Conservation (phyloP, 345 rosid genomes). For the Brassica cretica region DNA sequence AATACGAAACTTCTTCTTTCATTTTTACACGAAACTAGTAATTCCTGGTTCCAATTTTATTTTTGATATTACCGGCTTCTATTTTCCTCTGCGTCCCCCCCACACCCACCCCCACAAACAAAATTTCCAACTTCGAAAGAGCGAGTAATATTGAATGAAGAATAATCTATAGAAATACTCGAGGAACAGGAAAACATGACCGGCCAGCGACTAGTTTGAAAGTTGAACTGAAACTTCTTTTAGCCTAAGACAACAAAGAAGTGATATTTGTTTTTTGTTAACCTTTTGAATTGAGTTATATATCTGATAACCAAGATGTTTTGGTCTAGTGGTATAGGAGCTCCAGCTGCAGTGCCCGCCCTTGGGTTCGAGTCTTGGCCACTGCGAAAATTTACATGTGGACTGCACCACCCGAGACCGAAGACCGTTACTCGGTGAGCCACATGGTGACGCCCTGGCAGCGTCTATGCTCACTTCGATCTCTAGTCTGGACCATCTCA, state of each 20-base stretch:
- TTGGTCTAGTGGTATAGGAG: too few relatives aligned
- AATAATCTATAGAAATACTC: not conserved
- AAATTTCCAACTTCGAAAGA: not conserved
- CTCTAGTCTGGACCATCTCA: too few relatives aligned
- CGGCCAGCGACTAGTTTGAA: not conserved
- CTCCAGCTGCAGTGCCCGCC: too few relatives aligned
- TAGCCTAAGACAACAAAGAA: not conserved
- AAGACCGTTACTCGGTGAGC: too few relatives aligned
- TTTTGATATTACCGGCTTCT: not conserved
- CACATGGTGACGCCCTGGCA: too few relatives aligned
- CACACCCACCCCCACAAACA: not conserved
- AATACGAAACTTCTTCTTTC: not conserved
- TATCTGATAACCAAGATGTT: too few relatives aligned
- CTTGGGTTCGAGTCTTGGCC: too few relatives aligned
- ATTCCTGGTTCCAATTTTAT: not conserved
- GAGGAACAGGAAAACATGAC: slow-evolving; percentile 13
- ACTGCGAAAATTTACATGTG: too few relatives aligned
- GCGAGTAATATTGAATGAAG: not conserved
- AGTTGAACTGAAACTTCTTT: not conserved
- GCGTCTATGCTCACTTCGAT: too few relatives aligned
- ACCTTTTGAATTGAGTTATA: not conserved
- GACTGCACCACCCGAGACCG: too few relatives aligned
- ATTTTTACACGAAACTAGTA: slow-evolving; percentile 18
- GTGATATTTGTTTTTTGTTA: not conserved
- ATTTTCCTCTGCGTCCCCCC: not conserved